phyloP scores from a whole-genome alignment of 108 stramenopile species.

The Pseudonitzschia pungens region DNA sequence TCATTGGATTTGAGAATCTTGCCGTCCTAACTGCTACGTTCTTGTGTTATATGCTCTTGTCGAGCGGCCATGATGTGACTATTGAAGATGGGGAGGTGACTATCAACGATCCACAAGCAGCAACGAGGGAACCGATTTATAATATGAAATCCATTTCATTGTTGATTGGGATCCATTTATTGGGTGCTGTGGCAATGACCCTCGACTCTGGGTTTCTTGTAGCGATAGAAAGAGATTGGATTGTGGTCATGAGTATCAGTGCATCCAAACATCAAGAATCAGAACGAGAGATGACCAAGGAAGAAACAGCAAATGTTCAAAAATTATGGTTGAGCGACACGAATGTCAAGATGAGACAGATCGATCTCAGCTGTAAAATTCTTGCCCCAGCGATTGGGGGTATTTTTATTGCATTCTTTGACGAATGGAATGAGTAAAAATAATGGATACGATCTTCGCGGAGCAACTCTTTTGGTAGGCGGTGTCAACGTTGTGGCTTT shows the following conservation, averaged over 20 bases:
- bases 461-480: conserved; percentile 51
- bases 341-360: conserved; percentile 65
- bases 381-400: conserved; percentile 56
- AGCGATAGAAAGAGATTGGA: conserved; percentile 69
- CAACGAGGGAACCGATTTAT: background rate
- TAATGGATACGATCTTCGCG: conserved; percentile 28
- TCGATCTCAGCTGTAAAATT: conserved; percentile 57
- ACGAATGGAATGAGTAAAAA: conserved; percentile 26
- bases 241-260: conserved; percentile 56
- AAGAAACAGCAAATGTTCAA: conserved; percentile 15
- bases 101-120: background rate
- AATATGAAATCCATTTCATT: conserved; percentile 24
- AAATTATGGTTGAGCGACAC: conserved; percentile 52
- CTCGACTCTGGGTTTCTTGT: conserved; percentile 51
- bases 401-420: conserved; percentile 33
- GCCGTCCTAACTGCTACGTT: conserved; percentile 45
- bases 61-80: conserved; percentile 2
- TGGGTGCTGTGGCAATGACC: conserved; percentile 49
- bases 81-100: background rate
- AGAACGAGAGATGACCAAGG: background rate
- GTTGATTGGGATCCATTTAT: conserved; percentile 49
- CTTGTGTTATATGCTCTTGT: conserved; percentile 41
- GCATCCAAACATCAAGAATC: background rate
- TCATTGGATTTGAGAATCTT: conserved; percentile 47
- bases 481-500: conserved; percentile 45